Evolutionary conservation across 2,329 filamentous ascomycete species (phyloP).

Genomic region (Cytospora schulzeri): DNA sequence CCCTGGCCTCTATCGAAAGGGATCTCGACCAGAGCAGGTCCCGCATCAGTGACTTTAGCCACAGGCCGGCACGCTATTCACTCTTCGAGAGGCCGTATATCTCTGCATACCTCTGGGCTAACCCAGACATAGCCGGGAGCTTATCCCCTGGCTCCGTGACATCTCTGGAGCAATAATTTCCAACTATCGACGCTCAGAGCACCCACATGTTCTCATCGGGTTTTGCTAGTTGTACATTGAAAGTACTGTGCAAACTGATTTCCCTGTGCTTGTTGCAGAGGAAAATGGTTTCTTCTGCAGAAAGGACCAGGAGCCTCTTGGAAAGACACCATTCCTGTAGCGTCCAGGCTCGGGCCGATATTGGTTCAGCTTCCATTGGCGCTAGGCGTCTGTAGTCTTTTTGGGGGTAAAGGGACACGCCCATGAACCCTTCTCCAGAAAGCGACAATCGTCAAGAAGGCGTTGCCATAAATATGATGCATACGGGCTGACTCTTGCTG

Average conservation of each 20-base stretch:
- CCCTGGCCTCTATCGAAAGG: neutral
- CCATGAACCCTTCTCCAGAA: neutral
- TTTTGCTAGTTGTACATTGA: too few relatives aligned
- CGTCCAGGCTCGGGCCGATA: neutral
- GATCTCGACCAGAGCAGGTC: neutral
- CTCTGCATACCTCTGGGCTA: neutral
- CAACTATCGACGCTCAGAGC: neutral
- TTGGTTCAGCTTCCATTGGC: neutral
- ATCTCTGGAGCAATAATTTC: neutral
- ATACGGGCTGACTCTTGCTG: constrained; percentile 1
- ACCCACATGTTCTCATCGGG: too few relatives aligned
- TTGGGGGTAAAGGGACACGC: too few relatives aligned
- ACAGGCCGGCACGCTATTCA: neutral
- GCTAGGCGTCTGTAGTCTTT: neutral
- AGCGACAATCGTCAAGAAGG: neutral
- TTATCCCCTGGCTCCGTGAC: neutral
- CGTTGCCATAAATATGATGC: neutral
- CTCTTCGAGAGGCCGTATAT: neutral
- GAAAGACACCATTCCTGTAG: constrained; percentile 2
- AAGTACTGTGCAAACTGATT: too few relatives aligned
- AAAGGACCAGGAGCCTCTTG: neutral
- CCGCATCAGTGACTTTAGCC: neutral
- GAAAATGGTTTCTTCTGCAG: neutral
- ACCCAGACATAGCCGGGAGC: neutral
- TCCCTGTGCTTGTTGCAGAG: neutral